Percentiles rank a stretch among this genome's conserved stretches.
Evolutionary conservation across 768 basidiomycete species (phyloP).

Genomic region (Lentinula lateritia): DNA sequence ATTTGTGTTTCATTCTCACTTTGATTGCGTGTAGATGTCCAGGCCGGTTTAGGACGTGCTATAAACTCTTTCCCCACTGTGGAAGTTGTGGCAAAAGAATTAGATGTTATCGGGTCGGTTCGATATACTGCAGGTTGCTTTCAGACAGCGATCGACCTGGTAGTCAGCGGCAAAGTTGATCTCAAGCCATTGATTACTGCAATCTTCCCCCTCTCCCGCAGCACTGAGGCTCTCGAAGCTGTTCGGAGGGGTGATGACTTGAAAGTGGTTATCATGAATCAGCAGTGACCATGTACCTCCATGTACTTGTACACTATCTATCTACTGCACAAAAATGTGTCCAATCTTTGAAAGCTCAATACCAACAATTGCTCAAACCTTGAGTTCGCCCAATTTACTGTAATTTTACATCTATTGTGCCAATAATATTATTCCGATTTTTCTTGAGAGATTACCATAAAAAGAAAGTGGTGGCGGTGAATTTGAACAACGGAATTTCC

Average conservation of each 20-base stretch:
- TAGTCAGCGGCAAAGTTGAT: slow-evolving; percentile 11
- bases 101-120: slow-evolving; percentile 13
- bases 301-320: too few species aligned
- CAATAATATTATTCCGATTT: not conserved
- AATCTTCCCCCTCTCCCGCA: slow-evolving; percentile 11
- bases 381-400: too few species aligned
- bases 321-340: too few species aligned
- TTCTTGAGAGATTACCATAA: not conserved
- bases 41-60: slow-evolving; percentile 14
- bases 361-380: too few species aligned
- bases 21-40: slow-evolving; percentile 7
- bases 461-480: not conserved
- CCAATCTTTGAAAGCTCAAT: too few species aligned
- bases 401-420: too few species aligned
- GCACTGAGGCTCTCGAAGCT: slow-evolving; percentile 13
- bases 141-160: slow-evolving; percentile 13
- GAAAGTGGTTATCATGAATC: slow-evolving; percentile 17
- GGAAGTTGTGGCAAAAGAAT: slow-evolving; percentile 13
- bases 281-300: slow-evolving; percentile 2
- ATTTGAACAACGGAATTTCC: not conserved
- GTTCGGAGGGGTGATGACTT: slow-evolving; percentile 13
- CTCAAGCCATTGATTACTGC: slow-evolving; percentile 13
- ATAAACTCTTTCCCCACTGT: slow-evolving; percentile 14
- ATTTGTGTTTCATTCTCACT: not conserved
- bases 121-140: slow-evolving; percentile 16